Conservation (phyloP, 331 rosid species). For the Erythrophleum ivorense region DNA sequence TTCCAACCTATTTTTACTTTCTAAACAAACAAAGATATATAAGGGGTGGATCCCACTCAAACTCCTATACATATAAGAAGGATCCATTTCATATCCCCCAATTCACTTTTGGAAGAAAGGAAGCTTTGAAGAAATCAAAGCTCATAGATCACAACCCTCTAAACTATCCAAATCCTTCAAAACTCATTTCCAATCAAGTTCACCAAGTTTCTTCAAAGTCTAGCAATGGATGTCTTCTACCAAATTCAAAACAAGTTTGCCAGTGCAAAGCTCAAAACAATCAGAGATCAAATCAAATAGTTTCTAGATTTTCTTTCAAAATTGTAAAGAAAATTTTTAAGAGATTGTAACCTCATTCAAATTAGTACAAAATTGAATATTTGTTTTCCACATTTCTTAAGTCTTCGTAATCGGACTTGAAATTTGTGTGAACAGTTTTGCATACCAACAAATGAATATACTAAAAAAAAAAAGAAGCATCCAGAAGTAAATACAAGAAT, state of each 20-base stretch:
- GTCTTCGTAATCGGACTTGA: not conserved
- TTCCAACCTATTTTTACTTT: conserved; percentile 4
- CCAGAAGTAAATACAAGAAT: conserved; percentile 5
- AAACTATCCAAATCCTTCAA: not conserved
- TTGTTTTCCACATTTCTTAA: not conserved
- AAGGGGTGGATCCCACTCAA: not conserved
- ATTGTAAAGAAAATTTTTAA: not conserved
- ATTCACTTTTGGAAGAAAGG: conserved; percentile 1
- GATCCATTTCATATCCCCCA: not conserved
- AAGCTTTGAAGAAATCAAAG: not conserved
- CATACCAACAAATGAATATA: conserved; percentile 5
- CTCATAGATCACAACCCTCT: not conserved
- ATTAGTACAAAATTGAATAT: not conserved
- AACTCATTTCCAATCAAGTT: not conserved
- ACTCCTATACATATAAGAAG: not conserved
- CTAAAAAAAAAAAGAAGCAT: not conserved
- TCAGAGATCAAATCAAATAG: not conserved
- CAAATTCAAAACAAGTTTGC: not conserved
- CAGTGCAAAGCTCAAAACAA: not conserved
- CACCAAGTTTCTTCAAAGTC: not conserved
- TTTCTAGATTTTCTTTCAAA: not conserved
- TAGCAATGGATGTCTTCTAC: not conserved
- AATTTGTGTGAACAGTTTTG: not conserved
- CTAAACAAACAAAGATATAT: not conserved
- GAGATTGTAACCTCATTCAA: not conserved